Evolutionary conservation across 2,329 filamentous ascomycete genomes (phyloP).

Genomic region (Exophiala viscosa): DNA sequence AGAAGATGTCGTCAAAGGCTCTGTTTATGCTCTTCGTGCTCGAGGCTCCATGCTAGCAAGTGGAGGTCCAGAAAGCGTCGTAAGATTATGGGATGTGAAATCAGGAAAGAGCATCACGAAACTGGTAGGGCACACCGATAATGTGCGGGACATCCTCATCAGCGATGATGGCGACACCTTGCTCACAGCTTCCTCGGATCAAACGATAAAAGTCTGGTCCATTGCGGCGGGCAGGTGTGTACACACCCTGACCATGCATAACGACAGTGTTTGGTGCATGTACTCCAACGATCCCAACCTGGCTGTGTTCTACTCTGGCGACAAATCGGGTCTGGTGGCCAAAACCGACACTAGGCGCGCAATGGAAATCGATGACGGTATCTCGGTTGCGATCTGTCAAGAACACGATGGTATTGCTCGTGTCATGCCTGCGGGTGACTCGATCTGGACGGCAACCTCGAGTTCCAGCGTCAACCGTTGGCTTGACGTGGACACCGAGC

Average conservation of each 20-base stretch:
- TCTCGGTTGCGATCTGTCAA: slow-evolving; percentile 85
- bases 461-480: slow-evolving; percentile 91
- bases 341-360: slow-evolving; percentile 86
- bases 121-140: slow-evolving; percentile 94
- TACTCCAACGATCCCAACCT: slow-evolving; percentile 84
- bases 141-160: slow-evolving; percentile 84
- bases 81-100: slow-evolving; percentile 85
- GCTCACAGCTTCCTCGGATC: slow-evolving; percentile 90
- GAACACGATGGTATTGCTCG: slow-evolving; percentile 72
- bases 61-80: slow-evolving; percentile 88
- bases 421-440: slow-evolving; percentile 62
- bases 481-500: slow-evolving; percentile 77
- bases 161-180: slow-evolving; percentile 86
- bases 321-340: slow-evolving; percentile 87
- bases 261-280: slow-evolving; percentile 94
- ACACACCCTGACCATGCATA: slow-evolving; percentile 98
- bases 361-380: slow-evolving; percentile 76
- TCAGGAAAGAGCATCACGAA: slow-evolving; percentile 90
- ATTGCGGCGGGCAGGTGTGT: slow-evolving; percentile 92
- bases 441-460: slow-evolving; percentile 85
- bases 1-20: slow-evolving; percentile 85
- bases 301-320: slow-evolving; percentile 88
- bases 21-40: slow-evolving; percentile 83
- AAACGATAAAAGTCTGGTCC: slow-evolving; percentile 97
- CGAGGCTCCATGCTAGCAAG: slow-evolving; percentile 80